phyloP scores from a whole-genome alignment of 768 basidiomycete species.

The Melanogaster broomeanus region DNA sequence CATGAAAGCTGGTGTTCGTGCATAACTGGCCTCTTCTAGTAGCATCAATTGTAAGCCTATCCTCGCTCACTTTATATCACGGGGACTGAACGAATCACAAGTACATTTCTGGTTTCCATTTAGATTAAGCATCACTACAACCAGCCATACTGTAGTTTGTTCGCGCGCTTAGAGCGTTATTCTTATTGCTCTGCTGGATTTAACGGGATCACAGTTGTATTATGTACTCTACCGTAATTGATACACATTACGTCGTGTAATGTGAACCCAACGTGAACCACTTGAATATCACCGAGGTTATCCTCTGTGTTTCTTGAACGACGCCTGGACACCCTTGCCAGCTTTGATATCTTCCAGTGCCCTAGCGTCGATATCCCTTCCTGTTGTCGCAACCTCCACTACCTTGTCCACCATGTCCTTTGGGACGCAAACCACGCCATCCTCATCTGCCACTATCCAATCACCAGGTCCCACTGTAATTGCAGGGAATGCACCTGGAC shows the following conservation, averaged over 20 bases:
- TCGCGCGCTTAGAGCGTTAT: slow-evolving; percentile 3
- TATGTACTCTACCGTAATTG: slow-evolving; percentile 21
- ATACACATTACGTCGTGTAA: slow-evolving; percentile 23
- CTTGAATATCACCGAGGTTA: too few relatives aligned
- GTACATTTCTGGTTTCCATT: neutral
- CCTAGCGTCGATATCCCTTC: slow-evolving; percentile 63
- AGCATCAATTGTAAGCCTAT: slow-evolving; percentile 4
- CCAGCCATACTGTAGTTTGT: slow-evolving; percentile 9
- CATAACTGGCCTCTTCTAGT: slow-evolving; percentile 20
- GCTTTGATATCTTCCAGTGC: slow-evolving; percentile 76
- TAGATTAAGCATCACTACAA: slow-evolving; percentile 6
- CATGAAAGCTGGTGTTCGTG: slow-evolving; percentile 42
- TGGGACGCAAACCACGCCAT: slow-evolving; percentile 87
- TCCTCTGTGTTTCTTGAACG: slow-evolving; percentile 79
- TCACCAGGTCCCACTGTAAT: slow-evolving; percentile 72
- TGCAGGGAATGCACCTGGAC: slow-evolving; percentile 46
- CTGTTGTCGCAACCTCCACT: slow-evolving; percentile 55
- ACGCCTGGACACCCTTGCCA: slow-evolving; percentile 72
- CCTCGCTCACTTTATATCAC: neutral
- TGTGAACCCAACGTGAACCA: too few relatives aligned
- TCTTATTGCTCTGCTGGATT: slow-evolving; percentile 22
- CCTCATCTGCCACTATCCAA: slow-evolving; percentile 82
- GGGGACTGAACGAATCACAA: neutral
- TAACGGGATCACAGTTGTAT: slow-evolving; percentile 15
- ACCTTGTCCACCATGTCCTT: slow-evolving; percentile 53